phyloP scores from a whole-genome alignment of 148 eudicot genomes.

The Rhododendron vialii region DNA sequence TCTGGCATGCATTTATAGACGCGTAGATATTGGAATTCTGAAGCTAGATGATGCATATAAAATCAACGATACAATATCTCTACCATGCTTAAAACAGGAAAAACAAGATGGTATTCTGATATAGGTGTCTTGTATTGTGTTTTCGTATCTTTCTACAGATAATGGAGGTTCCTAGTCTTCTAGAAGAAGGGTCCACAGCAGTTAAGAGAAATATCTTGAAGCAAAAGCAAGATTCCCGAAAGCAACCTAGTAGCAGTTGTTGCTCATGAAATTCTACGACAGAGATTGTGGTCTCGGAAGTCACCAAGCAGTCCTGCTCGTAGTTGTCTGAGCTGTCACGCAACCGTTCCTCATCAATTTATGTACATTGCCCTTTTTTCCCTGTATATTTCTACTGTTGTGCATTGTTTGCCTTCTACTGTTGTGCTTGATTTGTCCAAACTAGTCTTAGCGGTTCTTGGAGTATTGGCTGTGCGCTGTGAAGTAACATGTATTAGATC shows the following conservation, averaged over 20 bases:
- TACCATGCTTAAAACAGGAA: background rate
- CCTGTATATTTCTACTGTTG: background rate
- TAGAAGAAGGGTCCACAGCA: constrained; percentile 72
- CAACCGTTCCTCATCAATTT: background rate
- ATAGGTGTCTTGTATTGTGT: background rate
- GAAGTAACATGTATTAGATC: background rate
- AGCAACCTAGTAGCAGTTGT: constrained; percentile 44
- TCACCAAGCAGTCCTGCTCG: background rate
- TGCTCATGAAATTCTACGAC: constrained; percentile 39
- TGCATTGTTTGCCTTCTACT: background rate
- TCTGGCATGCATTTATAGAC: background rate
- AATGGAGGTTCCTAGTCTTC: constrained; percentile 86
- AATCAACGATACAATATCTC: background rate
- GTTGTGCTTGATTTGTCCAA: constrained; percentile 2
- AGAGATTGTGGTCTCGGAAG: background rate
- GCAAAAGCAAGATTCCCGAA: constrained; percentile 62
- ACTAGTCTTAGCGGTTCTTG: background rate
- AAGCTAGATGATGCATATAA: background rate
- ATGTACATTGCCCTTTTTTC: constrained; percentile 20
- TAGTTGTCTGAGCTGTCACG: background rate
- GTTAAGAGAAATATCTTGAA: constrained; percentile 74
- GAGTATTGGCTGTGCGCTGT: background rate
- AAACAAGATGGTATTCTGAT: background rate
- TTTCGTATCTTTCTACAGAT: constrained; percentile 35
- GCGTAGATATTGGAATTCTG: background rate